Conservation (phyloP, 441 rosid genomes). For the Populus hybrid region DNA sequence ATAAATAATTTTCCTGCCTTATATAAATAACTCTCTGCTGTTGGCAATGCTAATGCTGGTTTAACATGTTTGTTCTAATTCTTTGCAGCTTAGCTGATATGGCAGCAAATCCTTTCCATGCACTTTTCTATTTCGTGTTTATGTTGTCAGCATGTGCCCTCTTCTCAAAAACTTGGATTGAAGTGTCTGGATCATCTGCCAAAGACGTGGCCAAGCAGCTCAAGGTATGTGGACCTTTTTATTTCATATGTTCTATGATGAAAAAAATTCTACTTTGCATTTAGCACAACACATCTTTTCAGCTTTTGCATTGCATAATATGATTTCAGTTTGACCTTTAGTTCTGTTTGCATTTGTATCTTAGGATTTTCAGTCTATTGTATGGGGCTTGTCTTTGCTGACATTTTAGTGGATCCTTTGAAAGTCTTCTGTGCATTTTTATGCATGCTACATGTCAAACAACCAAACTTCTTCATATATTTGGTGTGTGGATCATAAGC, state of each 20-base stretch:
- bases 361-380: no score
- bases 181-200: constrained; percentile 96
- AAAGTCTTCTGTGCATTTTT: background rate
- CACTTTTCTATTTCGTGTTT: constrained; percentile 78
- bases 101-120: constrained; percentile 96
- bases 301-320: no score
- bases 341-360: no score
- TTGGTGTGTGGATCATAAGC: background rate
- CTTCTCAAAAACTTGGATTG: constrained; percentile 96
- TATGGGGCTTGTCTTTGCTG: no score
- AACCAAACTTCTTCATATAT: background rate
- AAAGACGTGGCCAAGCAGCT: constrained; percentile 94
- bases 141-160: constrained; percentile 89
- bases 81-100: constrained; percentile 67
- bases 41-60: background rate
- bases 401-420: background rate
- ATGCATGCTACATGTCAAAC: background rate
- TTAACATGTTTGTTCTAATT: constrained; percentile 3
- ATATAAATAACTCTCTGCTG: background rate
- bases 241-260: background rate
- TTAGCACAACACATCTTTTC: no score
- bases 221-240: constrained; percentile 42
- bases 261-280: no score
- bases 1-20: background rate
- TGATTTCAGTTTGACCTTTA: no score